Base-by-base conservation (phyloP, 2,329 filamentous ascomycete genomes). In the Ophiocordyceps camponoti-leonardi region DNA sequence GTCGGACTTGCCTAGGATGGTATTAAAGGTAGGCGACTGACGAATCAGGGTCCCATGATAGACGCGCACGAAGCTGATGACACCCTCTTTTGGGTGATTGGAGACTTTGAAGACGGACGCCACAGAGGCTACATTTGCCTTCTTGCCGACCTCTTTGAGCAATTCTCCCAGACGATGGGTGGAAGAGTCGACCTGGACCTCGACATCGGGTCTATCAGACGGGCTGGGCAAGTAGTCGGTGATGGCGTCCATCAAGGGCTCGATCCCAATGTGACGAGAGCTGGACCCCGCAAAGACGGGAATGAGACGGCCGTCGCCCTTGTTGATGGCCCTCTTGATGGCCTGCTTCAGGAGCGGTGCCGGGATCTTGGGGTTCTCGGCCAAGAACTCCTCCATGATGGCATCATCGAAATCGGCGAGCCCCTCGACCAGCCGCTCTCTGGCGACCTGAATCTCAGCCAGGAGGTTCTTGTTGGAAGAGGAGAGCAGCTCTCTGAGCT, bases 81-180 rank as follows among this genome's bases (percentile, higher is more conserved):
- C 81, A 18, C 92, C 92, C 47, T 87, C 80, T 51, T 82, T 82
- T 10, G 83, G 69, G 56, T 96, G 90, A 52, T 90, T 83, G 51
- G 92, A 86, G 6, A 96, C 92, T 62, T 98, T 98, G 73, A 96
- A 98, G 1, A 96, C 75, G 16, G 82, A 84, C 23, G 77, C 73
- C 3, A 77, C 64, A 6, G 71, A 66, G 10, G 67, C 63, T 23
- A 68, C 55, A 1, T 58, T 58, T 13, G 58, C 50, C 20, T 59
- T 59, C 49, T 67, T 67, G 22, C 61, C 61, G 22, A 63, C 60
- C 2, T 55, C 48, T 19, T 59, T 52, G 16, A 77, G 58, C 6
- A 71, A 56, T 2, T 68, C 53, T 1, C 50, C 46, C 2, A 67
- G 51, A 6, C 53, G 54, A 3, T 62, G 49, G 33, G 58, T 61